Conservation (phyloP, 495 filamentous ascomycete genomes). For the Hypoxylon perforatum region DNA sequence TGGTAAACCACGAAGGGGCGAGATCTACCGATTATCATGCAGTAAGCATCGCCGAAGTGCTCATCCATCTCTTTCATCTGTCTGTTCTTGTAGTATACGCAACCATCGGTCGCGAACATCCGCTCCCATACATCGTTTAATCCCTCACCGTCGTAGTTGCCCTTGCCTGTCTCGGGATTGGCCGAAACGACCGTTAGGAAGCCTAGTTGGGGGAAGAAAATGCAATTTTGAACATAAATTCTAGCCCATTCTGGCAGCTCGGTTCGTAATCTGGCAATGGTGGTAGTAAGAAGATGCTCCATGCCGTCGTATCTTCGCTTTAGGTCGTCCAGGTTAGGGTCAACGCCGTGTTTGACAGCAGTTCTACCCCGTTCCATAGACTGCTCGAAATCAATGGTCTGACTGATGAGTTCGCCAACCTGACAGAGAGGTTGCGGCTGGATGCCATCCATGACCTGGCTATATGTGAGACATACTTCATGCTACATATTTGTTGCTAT, state of each 20-base stretch:
- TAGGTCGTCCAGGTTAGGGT: constrained; percentile 79
- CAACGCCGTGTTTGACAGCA: constrained; percentile 76
- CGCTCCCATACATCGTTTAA: constrained; percentile 74
- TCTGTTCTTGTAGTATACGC: constrained; percentile 87
- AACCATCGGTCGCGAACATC: constrained; percentile 77
- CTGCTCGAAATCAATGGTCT: constrained; percentile 84
- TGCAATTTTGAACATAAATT: constrained; percentile 69
- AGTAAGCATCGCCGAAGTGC: constrained; percentile 85
- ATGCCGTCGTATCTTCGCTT: constrained; percentile 83
- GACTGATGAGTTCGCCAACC: constrained; percentile 75
- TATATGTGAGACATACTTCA: constrained; percentile 18
- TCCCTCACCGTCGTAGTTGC: constrained; percentile 72
- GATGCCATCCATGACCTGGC: constrained; percentile 54
- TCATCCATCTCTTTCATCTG: constrained; percentile 87
- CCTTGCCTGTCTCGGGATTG: constrained; percentile 68
- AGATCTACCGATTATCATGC: constrained; percentile 79
- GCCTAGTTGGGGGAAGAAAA: constrained; percentile 91
- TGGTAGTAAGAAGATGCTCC: constrained; percentile 73
- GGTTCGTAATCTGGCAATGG: constrained; percentile 69
- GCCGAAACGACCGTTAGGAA: constrained; percentile 83
- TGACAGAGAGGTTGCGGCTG: constrained; percentile 65
- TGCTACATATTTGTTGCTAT: neutral
- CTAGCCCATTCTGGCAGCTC: constrained; percentile 69
- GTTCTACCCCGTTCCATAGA: constrained; percentile 79
- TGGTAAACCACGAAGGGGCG: neutral